Conservation (phyloP, 139 green algal species). For the Coelastrella sp. region DNA sequence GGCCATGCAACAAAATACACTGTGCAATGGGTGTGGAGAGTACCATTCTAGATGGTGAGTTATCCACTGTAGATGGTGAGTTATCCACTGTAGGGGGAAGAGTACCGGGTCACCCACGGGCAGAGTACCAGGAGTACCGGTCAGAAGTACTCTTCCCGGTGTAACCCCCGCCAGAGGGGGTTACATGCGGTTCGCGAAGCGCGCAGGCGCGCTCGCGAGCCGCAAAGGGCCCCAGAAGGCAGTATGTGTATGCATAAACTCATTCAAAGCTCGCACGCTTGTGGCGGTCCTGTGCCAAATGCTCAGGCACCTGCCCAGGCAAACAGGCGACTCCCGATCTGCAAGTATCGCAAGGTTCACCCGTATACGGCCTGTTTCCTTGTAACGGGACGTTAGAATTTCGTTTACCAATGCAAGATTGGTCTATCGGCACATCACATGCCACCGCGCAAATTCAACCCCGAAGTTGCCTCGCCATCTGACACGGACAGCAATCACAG, state of each 20-base stretch:
- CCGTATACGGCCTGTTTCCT: background rate
- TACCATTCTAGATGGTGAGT: too few species aligned
- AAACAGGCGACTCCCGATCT: background rate
- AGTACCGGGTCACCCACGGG: background rate
- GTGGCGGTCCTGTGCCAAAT: background rate
- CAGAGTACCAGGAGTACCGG: background rate
- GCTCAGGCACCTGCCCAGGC: background rate
- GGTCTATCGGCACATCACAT: background rate
- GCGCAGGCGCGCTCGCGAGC: background rate
- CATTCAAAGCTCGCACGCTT: background rate
- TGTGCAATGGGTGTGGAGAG: too few species aligned
- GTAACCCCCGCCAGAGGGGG: background rate
- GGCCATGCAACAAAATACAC: too few species aligned
- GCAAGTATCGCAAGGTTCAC: background rate
- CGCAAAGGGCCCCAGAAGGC: background rate
- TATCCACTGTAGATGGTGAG: too few species aligned
- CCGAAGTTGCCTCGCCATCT: background rate
- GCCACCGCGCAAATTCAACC: background rate
- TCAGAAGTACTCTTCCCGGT: background rate
- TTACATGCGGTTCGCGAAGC: background rate
- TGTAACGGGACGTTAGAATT: background rate
- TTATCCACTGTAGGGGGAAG: slow-evolving; percentile 2
- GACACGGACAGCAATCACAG: background rate
- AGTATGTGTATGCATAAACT: background rate
- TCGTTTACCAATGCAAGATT: background rate